Percentiles rank a stretch among this genome's conserved stretches.
These are phyloP conservation scores for Fomitopsis serialis DNA, from an alignment of 768 basidiomycete species.

Conservation along the genomic window DNA sequence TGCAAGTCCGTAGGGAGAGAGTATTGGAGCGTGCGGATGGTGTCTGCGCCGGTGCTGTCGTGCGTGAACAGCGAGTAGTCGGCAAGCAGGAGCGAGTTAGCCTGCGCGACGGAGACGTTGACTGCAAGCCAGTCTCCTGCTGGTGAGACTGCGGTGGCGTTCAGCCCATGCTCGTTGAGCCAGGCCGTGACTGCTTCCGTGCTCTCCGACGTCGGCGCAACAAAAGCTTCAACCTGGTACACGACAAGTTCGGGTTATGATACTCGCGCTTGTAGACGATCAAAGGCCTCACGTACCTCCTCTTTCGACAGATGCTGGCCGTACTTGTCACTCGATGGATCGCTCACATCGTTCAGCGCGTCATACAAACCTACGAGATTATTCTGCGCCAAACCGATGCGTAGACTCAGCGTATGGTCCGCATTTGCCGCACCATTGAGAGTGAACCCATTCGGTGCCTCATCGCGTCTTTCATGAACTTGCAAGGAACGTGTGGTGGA, in stretches of 20 bases:
- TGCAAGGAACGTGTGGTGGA: conserved; percentile 12
- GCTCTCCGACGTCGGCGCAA: conserved; percentile 21
- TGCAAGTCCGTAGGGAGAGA: conserved; percentile 28
- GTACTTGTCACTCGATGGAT: conserved; percentile 32
- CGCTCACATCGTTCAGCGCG: conserved; percentile 30
- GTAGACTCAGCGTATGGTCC: conserved; percentile 26
- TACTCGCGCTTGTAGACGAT: too few species aligned
- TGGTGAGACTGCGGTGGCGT: conserved; percentile 17
- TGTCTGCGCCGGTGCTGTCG: conserved; percentile 17
- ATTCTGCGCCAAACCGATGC: conserved; percentile 28
- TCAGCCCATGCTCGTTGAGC: conserved; percentile 24
- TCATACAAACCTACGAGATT: conserved; percentile 30
- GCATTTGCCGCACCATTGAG: conserved; percentile 23
- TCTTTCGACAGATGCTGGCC: conserved; percentile 33
- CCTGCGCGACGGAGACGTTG: conserved; percentile 24
- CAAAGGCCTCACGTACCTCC: conserved; percentile 20
- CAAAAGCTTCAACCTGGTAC: conserved; percentile 21
- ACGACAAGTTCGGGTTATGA: neutral
- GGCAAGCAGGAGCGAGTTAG: conserved; percentile 29
- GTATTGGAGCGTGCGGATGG: conserved; percentile 31
- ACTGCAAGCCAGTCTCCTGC: conserved; percentile 30
- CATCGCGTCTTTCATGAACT: conserved; percentile 25
- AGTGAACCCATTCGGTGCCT: conserved; percentile 25
- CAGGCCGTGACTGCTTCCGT: conserved; percentile 21
- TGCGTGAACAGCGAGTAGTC: conserved; percentile 30